Conservation (phyloP, 768 basidiomycete species). For the Podaxis rugospora region DNA sequence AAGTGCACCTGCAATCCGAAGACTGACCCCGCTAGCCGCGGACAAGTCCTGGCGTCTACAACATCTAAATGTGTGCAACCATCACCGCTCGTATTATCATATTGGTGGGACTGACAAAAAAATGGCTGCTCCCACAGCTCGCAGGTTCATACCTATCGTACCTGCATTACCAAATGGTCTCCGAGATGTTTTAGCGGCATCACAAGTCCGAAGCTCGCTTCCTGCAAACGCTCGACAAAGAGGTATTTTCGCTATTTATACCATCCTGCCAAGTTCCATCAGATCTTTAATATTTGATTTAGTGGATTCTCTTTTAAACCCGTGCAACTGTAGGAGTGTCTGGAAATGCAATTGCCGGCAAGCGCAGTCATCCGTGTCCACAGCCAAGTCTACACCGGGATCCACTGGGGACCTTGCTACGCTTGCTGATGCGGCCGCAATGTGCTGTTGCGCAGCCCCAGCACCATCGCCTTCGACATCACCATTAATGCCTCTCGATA, state of each 20-base stretch:
- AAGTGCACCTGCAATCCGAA: slow-evolving; percentile 69
- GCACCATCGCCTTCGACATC: slow-evolving; percentile 15
- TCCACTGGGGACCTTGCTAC: slow-evolving; percentile 22
- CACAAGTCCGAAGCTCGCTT: slow-evolving; percentile 18
- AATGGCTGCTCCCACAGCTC: slow-evolving; percentile 33
- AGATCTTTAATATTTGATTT: slow-evolving; percentile 10
- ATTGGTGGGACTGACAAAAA: slow-evolving; percentile 3
- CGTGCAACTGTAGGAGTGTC: slow-evolving; percentile 54
- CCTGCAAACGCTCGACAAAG: slow-evolving; percentile 44
- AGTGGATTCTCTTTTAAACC: slow-evolving; percentile 64
- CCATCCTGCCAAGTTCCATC: background rate
- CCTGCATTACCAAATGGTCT: slow-evolving; percentile 75
- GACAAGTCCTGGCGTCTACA: slow-evolving; percentile 29
- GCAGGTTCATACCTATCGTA: slow-evolving; percentile 64
- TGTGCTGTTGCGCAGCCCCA: slow-evolving; percentile 22
- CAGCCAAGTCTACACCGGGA: slow-evolving; percentile 12
- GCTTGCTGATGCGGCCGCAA: slow-evolving; percentile 35
- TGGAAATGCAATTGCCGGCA: slow-evolving; percentile 50
- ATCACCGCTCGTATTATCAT: background rate
- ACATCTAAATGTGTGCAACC: slow-evolving; percentile 35
- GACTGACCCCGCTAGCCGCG: slow-evolving; percentile 26
- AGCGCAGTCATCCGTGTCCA: slow-evolving; percentile 9
- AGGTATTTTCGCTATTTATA: slow-evolving; percentile 29
- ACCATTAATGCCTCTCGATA: slow-evolving; percentile 1
- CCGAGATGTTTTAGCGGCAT: slow-evolving; percentile 43